Base-by-base conservation (phyloP, 83 land plant genomes). In the Isoetes engelmannii region DNA sequence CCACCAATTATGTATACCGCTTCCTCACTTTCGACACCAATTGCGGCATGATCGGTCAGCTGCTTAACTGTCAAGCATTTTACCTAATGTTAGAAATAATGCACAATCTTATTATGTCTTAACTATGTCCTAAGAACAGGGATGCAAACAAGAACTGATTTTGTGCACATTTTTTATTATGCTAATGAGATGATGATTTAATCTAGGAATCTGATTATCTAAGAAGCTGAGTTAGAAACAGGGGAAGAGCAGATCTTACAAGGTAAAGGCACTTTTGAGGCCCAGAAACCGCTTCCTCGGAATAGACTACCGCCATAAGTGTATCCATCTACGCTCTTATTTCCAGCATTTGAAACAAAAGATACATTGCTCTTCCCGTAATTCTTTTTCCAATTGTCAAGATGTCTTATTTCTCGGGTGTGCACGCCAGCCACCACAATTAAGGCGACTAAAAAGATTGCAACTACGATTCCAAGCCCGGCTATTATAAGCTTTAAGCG, bases 201-300 rank as follows among this genome's bases (percentile, higher is more conserved):
- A n/a, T 10, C n/a, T 8, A 60, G 17, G 20, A 60, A 15, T 13
- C 20, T 15, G n/a, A 10, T 60, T 8, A 60, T 1, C 10, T 13
- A n/a, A 60, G 12, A 13, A 10, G 21, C n/a, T 60, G 1, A 3
- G 0, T 9, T 60, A 60, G 15, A 49, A 47, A 8, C 6, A 57
- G 43, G 5, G 12, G 37, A 70, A 74, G 48, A 61, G 43, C 19
- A n/a, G 47, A 9, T 44, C 6, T 74, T 60, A 80, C 80, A 72
- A 43, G 70, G 67, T 19, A 76, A 71, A 28, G 18, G 0, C 1
- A 48, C n/a, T 20, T 70, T 69, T 5, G 72, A 13, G 56, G 80
- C 60, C 83, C 83, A 81, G 57, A 81, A 81, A 7, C 83, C 83
- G 45, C 83, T 81, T 19, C 83, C 83, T n/a, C 83, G 49, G 68